A percentile compares a stretch with the other conserved stretches of the same genome.
phyloP scores from a whole-genome alignment of 2,329 filamentous ascomycete genomes.

The Microcera coccophila region DNA sequence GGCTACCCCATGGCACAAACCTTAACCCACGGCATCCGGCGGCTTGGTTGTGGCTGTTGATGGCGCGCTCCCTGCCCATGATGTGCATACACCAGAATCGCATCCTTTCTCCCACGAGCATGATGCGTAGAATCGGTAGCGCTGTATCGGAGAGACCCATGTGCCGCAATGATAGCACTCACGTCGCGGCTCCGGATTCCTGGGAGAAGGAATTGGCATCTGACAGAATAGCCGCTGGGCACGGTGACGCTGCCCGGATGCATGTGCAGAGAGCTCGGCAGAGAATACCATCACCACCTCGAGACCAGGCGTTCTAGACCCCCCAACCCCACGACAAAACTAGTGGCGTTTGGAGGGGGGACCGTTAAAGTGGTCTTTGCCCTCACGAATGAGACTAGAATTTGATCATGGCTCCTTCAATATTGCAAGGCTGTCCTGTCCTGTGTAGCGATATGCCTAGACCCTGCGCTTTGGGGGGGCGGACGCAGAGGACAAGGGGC shows the following conservation, averaged over 20 bases:
- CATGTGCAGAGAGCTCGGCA: neutral
- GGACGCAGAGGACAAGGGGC: neutral
- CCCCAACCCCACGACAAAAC: too few species aligned
- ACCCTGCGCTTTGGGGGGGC: neutral
- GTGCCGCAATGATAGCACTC: constrained; percentile 1
- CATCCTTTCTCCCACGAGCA: constrained; percentile 10
- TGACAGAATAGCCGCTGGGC: neutral
- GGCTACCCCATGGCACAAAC: constrained; percentile 8
- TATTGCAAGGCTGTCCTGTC: neutral
- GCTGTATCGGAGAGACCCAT: constrained; percentile 3
- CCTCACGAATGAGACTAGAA: too few species aligned
- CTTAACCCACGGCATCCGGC: constrained; percentile 17
- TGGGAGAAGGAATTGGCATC: neutral
- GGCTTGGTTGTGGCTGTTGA: constrained; percentile 16
- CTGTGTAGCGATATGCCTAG: too few species aligned
- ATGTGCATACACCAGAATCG: constrained; percentile 11
- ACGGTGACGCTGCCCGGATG: neutral
- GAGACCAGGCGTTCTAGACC: neutral
- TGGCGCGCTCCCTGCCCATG: constrained; percentile 13
- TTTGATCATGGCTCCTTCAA: neutral
- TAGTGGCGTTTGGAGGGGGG: too few species aligned
- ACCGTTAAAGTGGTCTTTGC: too few species aligned
- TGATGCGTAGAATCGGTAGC: constrained; percentile 6
- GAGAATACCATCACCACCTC: neutral
- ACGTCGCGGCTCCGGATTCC: constrained; percentile 8